Conservation (phyloP, 331 rosid species). For the Quercus phellos region DNA sequence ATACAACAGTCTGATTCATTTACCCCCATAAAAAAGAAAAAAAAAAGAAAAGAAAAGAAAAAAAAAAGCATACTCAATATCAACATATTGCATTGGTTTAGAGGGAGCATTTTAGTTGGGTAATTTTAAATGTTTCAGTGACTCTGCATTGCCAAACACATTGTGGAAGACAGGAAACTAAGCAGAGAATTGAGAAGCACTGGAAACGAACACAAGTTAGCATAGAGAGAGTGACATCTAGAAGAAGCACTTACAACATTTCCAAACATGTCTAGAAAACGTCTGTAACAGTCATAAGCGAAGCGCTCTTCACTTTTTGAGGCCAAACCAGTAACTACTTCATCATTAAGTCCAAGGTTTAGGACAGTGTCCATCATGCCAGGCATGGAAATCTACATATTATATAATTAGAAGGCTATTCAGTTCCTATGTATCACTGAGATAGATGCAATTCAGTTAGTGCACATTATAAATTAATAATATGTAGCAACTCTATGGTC, state of each 20-base stretch:
- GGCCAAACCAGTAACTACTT: constrained; percentile 83
- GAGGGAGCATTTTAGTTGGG: too few relatives aligned
- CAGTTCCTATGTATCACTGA: neutral
- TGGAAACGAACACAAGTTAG: neutral
- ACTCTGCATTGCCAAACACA: too few relatives aligned
- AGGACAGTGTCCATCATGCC: constrained; percentile 99
- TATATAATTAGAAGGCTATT: neutral
- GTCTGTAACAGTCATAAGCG: constrained; percentile 87
- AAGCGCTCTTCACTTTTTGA: constrained; percentile 90
- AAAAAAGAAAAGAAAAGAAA: too few relatives aligned
- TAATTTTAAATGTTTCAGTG: too few relatives aligned
- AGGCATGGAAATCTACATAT: constrained; percentile 84
- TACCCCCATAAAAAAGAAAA: too few relatives aligned
- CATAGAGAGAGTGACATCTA: neutral
- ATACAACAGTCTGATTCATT: neutral
- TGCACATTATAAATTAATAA: neutral
- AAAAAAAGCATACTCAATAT: too few relatives aligned
- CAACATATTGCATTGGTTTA: too few relatives aligned
- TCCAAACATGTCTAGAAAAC: constrained; percentile 97
- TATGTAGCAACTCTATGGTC: neutral
- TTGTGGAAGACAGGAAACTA: neutral
- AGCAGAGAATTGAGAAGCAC: too few relatives aligned
- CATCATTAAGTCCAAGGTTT: constrained; percentile 91
- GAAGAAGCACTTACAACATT: constrained; percentile 65
- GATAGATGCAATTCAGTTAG: too few relatives aligned